phyloP scores from a whole-genome alignment of 257 asterid genomes.

The Misopates orontium region DNA sequence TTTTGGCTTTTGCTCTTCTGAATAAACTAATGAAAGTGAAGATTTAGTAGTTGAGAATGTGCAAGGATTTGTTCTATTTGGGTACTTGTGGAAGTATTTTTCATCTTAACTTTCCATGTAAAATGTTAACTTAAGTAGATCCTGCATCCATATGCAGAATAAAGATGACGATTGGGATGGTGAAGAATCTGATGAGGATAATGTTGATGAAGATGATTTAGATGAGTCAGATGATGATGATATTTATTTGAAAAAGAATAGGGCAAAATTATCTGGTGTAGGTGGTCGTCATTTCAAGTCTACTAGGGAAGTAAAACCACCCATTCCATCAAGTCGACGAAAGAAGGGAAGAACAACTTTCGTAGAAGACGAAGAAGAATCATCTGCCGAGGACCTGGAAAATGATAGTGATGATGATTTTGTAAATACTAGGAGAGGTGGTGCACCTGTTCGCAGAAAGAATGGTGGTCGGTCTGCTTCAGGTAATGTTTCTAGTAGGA shows the following conservation, averaged over 20 bases:
- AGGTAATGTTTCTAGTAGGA: constrained; percentile 45
- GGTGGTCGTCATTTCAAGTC: constrained; percentile 59
- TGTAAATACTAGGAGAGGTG: constrained; percentile 54
- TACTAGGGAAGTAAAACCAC: constrained; percentile 50
- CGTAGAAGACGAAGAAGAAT: constrained; percentile 75
- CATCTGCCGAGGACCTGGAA: constrained; percentile 72
- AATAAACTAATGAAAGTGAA: constrained; percentile 11
- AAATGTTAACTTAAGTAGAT: constrained; percentile 24
- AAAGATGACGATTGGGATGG: constrained; percentile 90
- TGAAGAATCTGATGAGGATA: constrained; percentile 87
- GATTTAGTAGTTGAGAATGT: background rate
- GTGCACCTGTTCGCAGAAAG: constrained; percentile 52
- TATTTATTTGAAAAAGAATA: constrained; percentile 46
- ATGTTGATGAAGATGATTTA: constrained; percentile 64
- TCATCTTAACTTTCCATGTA: constrained; percentile 4
- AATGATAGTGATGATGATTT: constrained; percentile 73
- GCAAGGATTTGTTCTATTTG: constrained; percentile 13
- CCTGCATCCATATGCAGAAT: constrained; percentile 43
- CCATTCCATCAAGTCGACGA: constrained; percentile 51
- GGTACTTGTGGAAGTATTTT: constrained; percentile 17
- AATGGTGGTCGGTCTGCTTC: constrained; percentile 53
- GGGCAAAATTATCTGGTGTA: constrained; percentile 58
- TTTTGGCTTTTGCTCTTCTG: background rate
- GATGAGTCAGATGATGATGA: constrained; percentile 79
- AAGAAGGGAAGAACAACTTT: constrained; percentile 61